Evolutionary conservation across 106 monocot genomes (phyloP).

Genomic region (Alisma plantagoaquatica): DNA sequence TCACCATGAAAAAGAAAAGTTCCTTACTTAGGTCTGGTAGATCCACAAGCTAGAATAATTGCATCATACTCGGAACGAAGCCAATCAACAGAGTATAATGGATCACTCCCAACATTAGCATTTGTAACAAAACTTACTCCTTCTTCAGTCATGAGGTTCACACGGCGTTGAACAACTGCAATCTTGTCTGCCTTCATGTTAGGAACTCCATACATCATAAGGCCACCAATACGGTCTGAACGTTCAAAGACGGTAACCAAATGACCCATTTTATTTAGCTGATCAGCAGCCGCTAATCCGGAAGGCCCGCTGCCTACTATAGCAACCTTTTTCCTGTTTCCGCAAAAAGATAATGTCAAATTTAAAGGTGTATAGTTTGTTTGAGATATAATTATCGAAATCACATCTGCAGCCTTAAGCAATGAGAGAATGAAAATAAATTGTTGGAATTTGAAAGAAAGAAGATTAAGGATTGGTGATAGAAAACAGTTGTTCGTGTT

Average conservation of each 20-base stretch:
- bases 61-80: constrained; percentile 64
- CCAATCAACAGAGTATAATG: constrained; percentile 40
- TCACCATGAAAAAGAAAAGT: neutral
- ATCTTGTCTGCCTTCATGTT: constrained; percentile 91
- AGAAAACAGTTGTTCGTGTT: no score
- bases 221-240: constrained; percentile 81
- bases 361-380: no score
- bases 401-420: no score
- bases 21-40: constrained; percentile 69
- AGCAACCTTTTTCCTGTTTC: constrained; percentile 70
- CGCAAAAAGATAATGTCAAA: no score
- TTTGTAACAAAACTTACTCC: constrained; percentile 80
- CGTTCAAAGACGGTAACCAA: constrained; percentile 80
- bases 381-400: no score
- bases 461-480: no score
- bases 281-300: constrained; percentile 89
- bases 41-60: constrained; percentile 79
- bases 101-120: constrained; percentile 78
- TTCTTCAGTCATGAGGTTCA: constrained; percentile 72
- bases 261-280: constrained; percentile 94
- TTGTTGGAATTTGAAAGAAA: no score
- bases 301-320: constrained; percentile 86
- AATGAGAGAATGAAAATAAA: no score
- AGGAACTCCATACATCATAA: constrained; percentile 99
- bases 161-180: constrained; percentile 79